Evolutionary conservation across 2,329 filamentous ascomycete genomes (phyloP).

Genomic region (Drechslerella coelobrocha): DNA sequence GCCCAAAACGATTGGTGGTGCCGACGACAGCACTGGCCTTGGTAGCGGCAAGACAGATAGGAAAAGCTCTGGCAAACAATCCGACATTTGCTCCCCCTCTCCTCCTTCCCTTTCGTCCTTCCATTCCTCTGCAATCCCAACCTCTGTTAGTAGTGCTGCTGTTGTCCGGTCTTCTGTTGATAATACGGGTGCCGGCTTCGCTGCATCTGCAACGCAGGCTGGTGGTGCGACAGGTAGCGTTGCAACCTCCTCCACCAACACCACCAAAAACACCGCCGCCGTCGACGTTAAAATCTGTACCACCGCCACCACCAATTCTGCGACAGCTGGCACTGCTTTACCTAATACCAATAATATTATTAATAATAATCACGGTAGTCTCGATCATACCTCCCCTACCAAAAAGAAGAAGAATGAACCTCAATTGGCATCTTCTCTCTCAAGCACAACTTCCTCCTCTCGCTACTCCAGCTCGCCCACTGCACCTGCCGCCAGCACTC

Average conservation of each 20-base stretch:
- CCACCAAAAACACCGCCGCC: not conserved
- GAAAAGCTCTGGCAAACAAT: not conserved
- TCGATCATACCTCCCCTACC: not conserved
- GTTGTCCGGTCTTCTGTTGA: conserved; percentile 23
- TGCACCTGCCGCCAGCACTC: conserved; percentile 7
- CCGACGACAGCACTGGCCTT: not conserved
- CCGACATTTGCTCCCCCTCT: not conserved
- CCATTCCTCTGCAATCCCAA: not conserved
- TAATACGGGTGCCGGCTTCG: not conserved
- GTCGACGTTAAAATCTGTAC: not conserved
- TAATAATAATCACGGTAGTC: not conserved
- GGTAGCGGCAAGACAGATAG: not conserved
- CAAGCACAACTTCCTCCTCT: conserved; percentile 26
- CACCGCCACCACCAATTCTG: not conserved
- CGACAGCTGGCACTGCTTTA: not conserved
- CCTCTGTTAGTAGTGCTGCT: conserved; percentile 7
- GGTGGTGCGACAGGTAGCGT: not conserved
- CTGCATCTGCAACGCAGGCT: conserved; percentile 9
- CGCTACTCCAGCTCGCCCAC: conserved; percentile 12
- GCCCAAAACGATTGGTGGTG: conserved; percentile 1
- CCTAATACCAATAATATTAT: not conserved
- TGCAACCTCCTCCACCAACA: conserved; percentile 6
- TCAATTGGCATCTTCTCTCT: conserved; percentile 26
- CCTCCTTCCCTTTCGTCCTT: not conserved
- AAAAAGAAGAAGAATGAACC: conserved; percentile 23